Evolutionary conservation across 1,139 yeast species (phyloP).

Genomic region (Schwanniomyces etchellsii): DNA sequence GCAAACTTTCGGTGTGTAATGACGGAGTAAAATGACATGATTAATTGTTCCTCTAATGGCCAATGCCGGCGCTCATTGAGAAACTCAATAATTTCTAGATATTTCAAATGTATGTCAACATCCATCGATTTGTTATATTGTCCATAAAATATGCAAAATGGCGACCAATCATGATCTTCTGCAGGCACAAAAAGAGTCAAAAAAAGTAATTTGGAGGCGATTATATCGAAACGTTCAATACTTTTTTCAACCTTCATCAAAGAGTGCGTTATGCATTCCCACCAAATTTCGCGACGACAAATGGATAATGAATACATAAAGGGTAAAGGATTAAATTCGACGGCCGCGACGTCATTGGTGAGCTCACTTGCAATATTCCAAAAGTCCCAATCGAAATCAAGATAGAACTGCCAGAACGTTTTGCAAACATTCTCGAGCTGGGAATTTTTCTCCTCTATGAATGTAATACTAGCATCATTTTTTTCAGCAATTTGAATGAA

Average conservation of each 20-base stretch:
- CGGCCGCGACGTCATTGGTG: too few relatives aligned
- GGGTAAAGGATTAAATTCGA: too few relatives aligned
- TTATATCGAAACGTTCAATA: neutral
- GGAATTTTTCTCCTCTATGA: constrained; percentile 2
- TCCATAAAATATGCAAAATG: constrained; percentile 19
- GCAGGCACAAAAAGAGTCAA: constrained; percentile 12
- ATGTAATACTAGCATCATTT: constrained; percentile 2
- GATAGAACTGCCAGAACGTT: too few relatives aligned
- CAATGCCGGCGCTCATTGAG: constrained; percentile 24
- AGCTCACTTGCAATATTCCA: too few relatives aligned
- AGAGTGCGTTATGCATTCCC: too few relatives aligned
- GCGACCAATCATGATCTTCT: constrained; percentile 17
- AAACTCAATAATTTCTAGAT: constrained; percentile 24
- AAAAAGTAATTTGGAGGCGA: constrained; percentile 2
- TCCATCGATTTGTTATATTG: constrained; percentile 9
- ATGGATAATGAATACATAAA: too few relatives aligned
- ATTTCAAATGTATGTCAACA: constrained; percentile 18
- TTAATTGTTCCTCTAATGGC: constrained; percentile 32
- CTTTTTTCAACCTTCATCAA: too few relatives aligned
- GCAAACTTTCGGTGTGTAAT: constrained; percentile 31
- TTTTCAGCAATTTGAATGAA: constrained; percentile 8
- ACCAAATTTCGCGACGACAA: too few relatives aligned
- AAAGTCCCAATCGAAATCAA: too few relatives aligned
- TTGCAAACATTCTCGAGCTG: too few relatives aligned
- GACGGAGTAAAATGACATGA: constrained; percentile 23